Conservation (phyloP, 345 rosid genomes). For the Sapria himalayana region DNA sequence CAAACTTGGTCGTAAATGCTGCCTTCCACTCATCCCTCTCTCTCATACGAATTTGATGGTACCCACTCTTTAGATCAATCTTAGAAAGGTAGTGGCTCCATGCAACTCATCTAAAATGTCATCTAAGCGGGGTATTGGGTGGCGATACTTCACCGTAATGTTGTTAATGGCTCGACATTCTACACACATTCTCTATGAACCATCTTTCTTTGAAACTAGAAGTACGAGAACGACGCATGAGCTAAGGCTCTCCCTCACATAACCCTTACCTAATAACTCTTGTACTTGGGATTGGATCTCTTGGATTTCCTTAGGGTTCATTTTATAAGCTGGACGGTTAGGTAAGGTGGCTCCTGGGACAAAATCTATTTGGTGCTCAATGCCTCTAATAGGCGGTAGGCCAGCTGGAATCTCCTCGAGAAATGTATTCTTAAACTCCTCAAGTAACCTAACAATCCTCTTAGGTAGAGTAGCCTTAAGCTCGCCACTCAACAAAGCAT, state of each 20-base stretch:
- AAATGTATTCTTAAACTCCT: neutral
- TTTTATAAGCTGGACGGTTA: neutral
- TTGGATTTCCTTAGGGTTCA: neutral
- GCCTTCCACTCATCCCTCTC: conserved; percentile 1
- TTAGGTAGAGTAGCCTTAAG: too few relatives aligned
- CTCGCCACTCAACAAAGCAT: too few relatives aligned
- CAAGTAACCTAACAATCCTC: conserved; percentile 1
- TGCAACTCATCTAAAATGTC: conserved; percentile 3
- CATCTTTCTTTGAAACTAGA: conserved; percentile 1
- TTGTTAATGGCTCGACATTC: neutral
- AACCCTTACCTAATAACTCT: neutral
- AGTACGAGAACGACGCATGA: neutral
- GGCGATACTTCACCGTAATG: neutral
- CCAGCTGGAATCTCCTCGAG: neutral
- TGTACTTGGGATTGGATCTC: neutral
- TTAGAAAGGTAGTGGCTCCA: neutral
- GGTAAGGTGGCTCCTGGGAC: neutral
- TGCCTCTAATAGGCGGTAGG: neutral
- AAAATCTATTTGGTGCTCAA: neutral
- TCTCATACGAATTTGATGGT: neutral
- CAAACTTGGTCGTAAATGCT: neutral
- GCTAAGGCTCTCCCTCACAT: neutral
- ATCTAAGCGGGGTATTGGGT: neutral
- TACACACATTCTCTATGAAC: neutral
- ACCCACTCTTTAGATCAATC: neutral